Conservation (phyloP, 2,329 filamentous ascomycete species). For the Aspergillus spinulosporus region DNA sequence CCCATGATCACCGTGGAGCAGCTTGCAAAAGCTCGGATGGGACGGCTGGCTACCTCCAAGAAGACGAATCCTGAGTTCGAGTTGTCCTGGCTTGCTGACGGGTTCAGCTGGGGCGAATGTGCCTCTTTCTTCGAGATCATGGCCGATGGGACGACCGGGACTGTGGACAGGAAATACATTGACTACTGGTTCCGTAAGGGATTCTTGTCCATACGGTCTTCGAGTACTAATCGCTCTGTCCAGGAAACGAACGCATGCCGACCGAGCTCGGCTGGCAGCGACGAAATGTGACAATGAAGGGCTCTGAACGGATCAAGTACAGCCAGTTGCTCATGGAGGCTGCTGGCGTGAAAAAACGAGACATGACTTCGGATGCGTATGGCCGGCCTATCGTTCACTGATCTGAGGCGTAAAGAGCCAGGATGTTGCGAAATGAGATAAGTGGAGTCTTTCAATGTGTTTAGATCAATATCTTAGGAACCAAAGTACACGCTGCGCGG, state of each 20-base stretch:
- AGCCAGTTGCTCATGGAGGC: slow-evolving; percentile 6
- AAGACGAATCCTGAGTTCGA: slow-evolving; percentile 11
- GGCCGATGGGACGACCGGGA: slow-evolving; percentile 18
- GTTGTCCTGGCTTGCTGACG: slow-evolving; percentile 7
- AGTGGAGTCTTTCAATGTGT: too few species aligned
- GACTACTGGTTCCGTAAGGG: slow-evolving; percentile 18
- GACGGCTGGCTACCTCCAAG: slow-evolving; percentile 16
- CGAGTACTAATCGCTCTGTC: not conserved
- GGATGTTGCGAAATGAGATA: too few species aligned
- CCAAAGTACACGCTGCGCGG: too few species aligned
- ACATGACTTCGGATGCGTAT: not conserved
- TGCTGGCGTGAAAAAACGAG: slow-evolving; percentile 6
- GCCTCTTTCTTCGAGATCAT: slow-evolving; percentile 20
- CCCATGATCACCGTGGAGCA: slow-evolving; percentile 14
- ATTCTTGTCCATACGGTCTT: too few species aligned
- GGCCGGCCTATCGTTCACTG: not conserved
- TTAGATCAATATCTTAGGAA: too few species aligned
- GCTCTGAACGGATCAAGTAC: slow-evolving; percentile 5
- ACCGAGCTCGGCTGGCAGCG: slow-evolving; percentile 19
- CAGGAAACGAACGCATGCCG: slow-evolving; percentile 18
- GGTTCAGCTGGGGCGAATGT: slow-evolving; percentile 20
- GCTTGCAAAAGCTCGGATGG: slow-evolving; percentile 14
- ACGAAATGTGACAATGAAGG: slow-evolving; percentile 11
- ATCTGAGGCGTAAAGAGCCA: not conserved
- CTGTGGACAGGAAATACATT: slow-evolving; percentile 14